These are phyloP conservation scores for Harringtonia aguacate DNA, from an alignment of 2,329 filamentous ascomycete genomes.

Conservation along the genomic window DNA sequence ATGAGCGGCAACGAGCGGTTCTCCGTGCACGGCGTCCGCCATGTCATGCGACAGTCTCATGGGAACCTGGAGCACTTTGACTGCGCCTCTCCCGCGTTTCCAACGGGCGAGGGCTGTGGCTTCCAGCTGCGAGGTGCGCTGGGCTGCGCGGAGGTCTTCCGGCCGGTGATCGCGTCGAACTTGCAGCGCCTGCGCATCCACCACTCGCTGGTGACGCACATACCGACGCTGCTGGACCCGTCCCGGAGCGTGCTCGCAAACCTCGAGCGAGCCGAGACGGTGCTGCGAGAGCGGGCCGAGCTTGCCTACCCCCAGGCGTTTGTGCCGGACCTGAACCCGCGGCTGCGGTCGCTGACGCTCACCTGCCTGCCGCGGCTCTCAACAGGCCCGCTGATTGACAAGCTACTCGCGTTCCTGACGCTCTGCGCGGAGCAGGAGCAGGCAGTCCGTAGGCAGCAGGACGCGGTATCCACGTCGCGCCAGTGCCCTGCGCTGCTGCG, in stretches of 20 bases:
- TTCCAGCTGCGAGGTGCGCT: conserved; percentile 28
- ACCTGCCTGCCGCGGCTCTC: conserved; percentile 44
- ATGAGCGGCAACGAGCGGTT: conserved; percentile 36
- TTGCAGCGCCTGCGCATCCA: conserved; percentile 43
- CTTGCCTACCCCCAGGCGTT: conserved; percentile 36
- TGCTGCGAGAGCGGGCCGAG: conserved; percentile 30
- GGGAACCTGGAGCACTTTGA: conserved; percentile 43
- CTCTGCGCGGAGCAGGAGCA: conserved; percentile 38
- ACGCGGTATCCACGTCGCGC: conserved; percentile 13
- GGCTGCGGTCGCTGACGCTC: conserved; percentile 40
- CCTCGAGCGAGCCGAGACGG: conserved; percentile 32
- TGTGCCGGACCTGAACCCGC: conserved; percentile 45
- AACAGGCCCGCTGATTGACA: conserved; percentile 35
- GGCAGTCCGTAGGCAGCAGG: conserved; percentile 22
- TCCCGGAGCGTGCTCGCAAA: conserved; percentile 24
- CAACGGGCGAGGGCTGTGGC: conserved; percentile 6
- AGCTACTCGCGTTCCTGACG: conserved; percentile 35
- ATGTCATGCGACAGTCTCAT: conserved; percentile 28
- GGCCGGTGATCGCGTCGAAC: conserved; percentile 42
- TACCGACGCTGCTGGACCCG: conserved; percentile 32
- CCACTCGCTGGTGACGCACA: conserved; percentile 48
- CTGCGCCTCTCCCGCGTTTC: conserved; percentile 31
- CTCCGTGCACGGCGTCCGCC: conserved; percentile 30
- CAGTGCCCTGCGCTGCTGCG: conserved; percentile 31
- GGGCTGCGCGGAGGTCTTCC: conserved; percentile 34